A percentile compares a stretch with the other conserved stretches of the same genome.
Conservation (phyloP, 371 early-diverging fungal genomes). For the Cokeromyces recurvatus region DNA sequence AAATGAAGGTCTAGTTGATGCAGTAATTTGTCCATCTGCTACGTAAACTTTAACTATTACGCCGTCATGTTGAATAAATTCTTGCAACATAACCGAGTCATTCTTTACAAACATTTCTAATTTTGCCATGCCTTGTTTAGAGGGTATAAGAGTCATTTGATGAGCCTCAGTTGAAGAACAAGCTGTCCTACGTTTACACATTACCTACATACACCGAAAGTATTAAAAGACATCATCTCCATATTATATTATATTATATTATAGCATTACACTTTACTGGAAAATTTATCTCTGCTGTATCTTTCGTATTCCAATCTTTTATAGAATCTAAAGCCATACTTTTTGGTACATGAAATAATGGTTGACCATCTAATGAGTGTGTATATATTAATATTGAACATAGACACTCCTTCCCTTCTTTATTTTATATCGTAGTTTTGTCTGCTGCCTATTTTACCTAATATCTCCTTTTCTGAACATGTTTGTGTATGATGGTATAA, state of each 20-base stretch:
- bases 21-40: slow-evolving; percentile 31
- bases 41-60: slow-evolving; percentile 46
- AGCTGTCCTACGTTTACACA: slow-evolving; percentile 44
- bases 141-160: slow-evolving; percentile 41
- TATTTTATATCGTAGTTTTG: background rate
- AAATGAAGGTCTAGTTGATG: slow-evolving; percentile 40
- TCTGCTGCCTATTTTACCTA: slow-evolving; percentile 14
- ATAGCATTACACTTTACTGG: slow-evolving; percentile 18
- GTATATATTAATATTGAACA: background rate
- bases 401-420: background rate
- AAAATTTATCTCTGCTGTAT: slow-evolving; percentile 18
- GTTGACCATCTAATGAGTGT: slow-evolving; percentile 4
- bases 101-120: slow-evolving; percentile 13
- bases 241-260: background rate
- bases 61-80: slow-evolving; percentile 47
- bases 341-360: slow-evolving; percentile 28
- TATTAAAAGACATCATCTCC: background rate
- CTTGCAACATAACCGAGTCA: slow-evolving; percentile 41
- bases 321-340: slow-evolving; percentile 15
- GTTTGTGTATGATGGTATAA: slow-evolving; percentile 19
- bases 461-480: slow-evolving; percentile 4
- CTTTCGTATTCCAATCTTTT: slow-evolving; percentile 3
- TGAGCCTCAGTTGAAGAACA: slow-evolving; percentile 42
- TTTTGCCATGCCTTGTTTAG: slow-evolving; percentile 11
- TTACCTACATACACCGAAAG: slow-evolving; percentile 10